Evolutionary conservation across 2,329 filamentous ascomycete species (phyloP), one percentile per base, ranked within the genome.

Genomic region (Neurospora crassa): DNA sequence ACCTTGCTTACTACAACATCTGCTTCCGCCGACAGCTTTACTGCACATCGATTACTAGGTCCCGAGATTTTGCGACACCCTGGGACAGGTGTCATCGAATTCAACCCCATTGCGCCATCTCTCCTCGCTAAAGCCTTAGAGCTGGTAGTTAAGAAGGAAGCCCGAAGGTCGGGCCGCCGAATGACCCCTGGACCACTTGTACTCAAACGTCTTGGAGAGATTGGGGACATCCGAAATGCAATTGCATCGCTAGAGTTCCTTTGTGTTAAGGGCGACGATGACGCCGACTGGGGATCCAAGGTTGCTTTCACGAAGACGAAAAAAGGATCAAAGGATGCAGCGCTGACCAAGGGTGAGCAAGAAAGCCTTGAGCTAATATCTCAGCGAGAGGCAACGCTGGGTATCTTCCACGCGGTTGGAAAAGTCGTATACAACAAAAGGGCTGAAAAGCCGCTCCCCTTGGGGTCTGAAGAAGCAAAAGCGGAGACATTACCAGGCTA

Each of bases 361-460:
- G 91, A 96, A 74, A 94, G 90, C 5, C 81, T 98, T 11, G 89
- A 93, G 77, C 83, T 96, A 72, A 88, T 98, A 29, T 93, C 92
- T 0, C 93, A 94, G 77, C 88, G 96, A 71, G 96, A 98, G 81
- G 91, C 92, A 18, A 97, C 91, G 74, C 84, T 99, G 2, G 96
- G 95, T 1, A 93, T 99, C 69, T 99, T 99, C 78, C 96, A 99
- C 79, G 94, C 96, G 0, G 92, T 98, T 14, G 96, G 95, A 3
- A 97, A 96, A 79, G 92, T 99, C 2, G 90, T 98, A 0, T 97
- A 98, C 83, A 99, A 99, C 83, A 99, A 97, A 79, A 88, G 96
- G 67, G 87, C 91, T 29, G 89, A 91, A 40, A 79, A 73, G 67
- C 80, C 81, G 5, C 78, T 80, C 4, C 81, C 84, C 14, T 75